phyloP scores from a whole-genome alignment of 2,329 filamentous ascomycete genomes.

The Bipolaris cookei region DNA sequence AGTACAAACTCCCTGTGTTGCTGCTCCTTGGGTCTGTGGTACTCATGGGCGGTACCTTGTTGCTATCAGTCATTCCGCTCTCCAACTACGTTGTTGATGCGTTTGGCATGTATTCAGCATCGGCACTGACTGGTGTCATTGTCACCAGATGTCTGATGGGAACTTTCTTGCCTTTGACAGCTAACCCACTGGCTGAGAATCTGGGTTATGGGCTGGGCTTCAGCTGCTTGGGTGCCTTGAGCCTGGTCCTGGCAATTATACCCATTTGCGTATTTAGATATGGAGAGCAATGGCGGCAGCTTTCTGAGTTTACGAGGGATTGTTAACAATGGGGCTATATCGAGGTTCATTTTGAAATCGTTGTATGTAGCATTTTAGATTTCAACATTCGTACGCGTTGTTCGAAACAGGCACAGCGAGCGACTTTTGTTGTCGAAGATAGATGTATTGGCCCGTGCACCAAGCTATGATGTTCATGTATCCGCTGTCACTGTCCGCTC shows the following conservation, averaged over 20 bases:
- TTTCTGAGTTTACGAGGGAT: constrained; percentile 56
- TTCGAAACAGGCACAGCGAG: neutral
- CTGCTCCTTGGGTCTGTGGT: constrained; percentile 54
- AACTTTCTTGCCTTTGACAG: constrained; percentile 62
- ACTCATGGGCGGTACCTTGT: constrained; percentile 55
- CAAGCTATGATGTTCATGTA: neutral
- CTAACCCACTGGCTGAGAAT: constrained; percentile 55
- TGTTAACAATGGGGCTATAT: neutral
- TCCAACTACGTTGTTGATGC: constrained; percentile 65
- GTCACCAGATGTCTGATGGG: constrained; percentile 62
- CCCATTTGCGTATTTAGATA: constrained; percentile 60
- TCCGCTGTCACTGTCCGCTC: neutral
- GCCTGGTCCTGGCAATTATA: constrained; percentile 57
- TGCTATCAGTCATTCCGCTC: constrained; percentile 58
- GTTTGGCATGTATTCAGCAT: constrained; percentile 62
- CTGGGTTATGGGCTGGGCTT: constrained; percentile 63
- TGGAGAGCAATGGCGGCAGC: constrained; percentile 60
- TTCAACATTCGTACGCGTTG: neutral
- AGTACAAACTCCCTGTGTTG: constrained; percentile 53
- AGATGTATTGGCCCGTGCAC: neutral
- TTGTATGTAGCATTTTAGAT: neutral
- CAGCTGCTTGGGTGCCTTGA: constrained; percentile 53
- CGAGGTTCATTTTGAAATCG: too few relatives aligned
- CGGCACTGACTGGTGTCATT: constrained; percentile 64
- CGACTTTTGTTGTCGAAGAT: neutral